Base-by-base conservation (phyloP, 805 yeast genomes). In the Sugiyamaella boreocaroliniensis region DNA sequence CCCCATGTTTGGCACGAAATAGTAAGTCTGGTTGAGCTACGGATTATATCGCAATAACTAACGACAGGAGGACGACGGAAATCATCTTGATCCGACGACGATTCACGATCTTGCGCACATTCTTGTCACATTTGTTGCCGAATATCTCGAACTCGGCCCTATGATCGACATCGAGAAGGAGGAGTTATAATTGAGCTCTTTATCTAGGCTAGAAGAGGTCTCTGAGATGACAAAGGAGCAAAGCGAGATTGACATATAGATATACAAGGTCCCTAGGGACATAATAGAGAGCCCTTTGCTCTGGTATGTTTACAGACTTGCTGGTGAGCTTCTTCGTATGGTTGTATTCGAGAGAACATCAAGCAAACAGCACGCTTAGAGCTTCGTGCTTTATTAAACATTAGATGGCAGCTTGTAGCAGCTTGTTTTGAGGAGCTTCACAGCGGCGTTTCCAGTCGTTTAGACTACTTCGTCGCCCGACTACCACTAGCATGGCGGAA, bases 401-500 rank as follows among this genome's bases (percentile, higher is more conserved):
- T 40, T 19, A 19, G 8, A 10, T 40, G 16, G 9, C 2, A 43
- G 18, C 14, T n/a, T n/a, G n/a, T n/a, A n/a, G n/a, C n/a, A n/a
- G n/a, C n/a, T n/a, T n/a, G n/a, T n/a, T n/a, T n/a, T n/a, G n/a
- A n/a, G n/a, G n/a, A n/a, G n/a, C n/a, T n/a, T n/a, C n/a, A n/a
- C n/a, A n/a, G n/a, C n/a, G n/a, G n/a, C n/a, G n/a, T n/a, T n/a
- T 43, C n/a, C 44, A 19, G 2, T 15, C 32, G 46, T 32, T 22
- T 20, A 9, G 37, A n/a, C 26, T 43, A 19, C 42, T 29, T 41
- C 12, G 43, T 14, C 4, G 37, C 40, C 37, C 53, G 74, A 20
- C 79, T 76, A 7, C 89, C 89, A 59, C 81, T 84, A 19, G 93
- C 84, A 63, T 87, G 93, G 52, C 89, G 73, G 68, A 87, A 87